phyloP scores from a whole-genome alignment of 345 rosid genomes.

The Kandelia obovata region DNA sequence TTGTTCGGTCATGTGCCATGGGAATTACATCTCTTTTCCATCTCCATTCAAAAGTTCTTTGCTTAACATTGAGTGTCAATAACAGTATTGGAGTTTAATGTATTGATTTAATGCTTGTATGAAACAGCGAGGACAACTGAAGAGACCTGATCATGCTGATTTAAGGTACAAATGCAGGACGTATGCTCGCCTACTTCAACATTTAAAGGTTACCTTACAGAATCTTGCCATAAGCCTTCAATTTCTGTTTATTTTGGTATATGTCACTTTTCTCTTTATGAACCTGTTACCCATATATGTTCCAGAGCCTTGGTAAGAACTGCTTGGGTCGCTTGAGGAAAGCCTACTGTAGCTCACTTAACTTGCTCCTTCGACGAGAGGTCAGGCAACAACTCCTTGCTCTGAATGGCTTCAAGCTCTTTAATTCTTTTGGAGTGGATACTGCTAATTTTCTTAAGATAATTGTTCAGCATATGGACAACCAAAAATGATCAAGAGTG shows the following conservation, averaged over 20 bases:
- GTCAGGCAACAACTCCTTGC: constrained; percentile 40
- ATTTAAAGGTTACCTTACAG: constrained; percentile 63
- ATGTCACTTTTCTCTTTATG: constrained; percentile 10
- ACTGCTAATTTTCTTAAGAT: not conserved
- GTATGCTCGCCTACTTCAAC: constrained; percentile 97
- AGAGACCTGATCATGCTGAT: constrained; percentile 99
- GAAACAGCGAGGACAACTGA: constrained; percentile 90
- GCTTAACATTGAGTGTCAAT: constrained; percentile 8
- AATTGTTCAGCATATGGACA: not conserved
- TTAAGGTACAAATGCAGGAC: constrained; percentile 98
- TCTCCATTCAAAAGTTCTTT: not conserved
- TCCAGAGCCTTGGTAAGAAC: constrained; percentile 84
- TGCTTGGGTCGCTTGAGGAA: constrained; percentile 89
- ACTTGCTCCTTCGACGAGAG: constrained; percentile 98
- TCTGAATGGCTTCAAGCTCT: not conserved
- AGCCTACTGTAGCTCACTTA: constrained; percentile 94
- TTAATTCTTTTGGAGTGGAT: not conserved
- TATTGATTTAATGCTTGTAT: constrained; percentile 16
- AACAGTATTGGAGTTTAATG: constrained; percentile 16
- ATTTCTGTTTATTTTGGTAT: constrained; percentile 4
- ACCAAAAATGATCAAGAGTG: not conserved
- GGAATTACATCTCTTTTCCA: no score
- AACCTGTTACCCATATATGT: constrained; percentile 17
- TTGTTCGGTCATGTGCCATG: constrained; percentile 7
- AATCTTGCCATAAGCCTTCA: constrained; percentile 4